phyloP scores from a whole-genome alignment of 2,329 filamentous ascomycete genomes.

The Dactylellina cionopaga region DNA sequence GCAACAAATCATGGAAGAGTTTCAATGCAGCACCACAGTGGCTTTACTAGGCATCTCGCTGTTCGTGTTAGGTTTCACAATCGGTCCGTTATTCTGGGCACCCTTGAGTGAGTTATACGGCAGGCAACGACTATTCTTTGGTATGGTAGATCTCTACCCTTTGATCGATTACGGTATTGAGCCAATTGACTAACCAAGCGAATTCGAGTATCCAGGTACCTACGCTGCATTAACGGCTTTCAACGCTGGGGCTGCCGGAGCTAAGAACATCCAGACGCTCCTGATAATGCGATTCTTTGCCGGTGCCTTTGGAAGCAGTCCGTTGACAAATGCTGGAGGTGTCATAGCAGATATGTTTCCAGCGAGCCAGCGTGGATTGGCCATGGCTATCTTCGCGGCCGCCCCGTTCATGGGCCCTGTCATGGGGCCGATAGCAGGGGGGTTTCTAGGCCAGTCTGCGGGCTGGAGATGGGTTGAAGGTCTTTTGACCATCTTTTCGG shows the following conservation, averaged over 20 bases:
- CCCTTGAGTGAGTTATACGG: slow-evolving; percentile 69
- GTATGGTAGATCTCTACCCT: not conserved
- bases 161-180: not conserved
- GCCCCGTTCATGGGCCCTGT: slow-evolving; percentile 75
- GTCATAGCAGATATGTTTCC: slow-evolving; percentile 72
- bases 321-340: slow-evolving; percentile 71
- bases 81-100: slow-evolving; percentile 64
- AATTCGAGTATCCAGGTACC: slow-evolving; percentile 59
- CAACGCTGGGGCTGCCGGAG: slow-evolving; percentile 69
- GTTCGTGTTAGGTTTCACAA: slow-evolving; percentile 64
- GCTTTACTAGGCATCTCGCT: slow-evolving; percentile 63
- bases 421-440: slow-evolving; percentile 73
- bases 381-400: slow-evolving; percentile 72
- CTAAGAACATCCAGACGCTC: slow-evolving; percentile 69
- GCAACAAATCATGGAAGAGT: slow-evolving; percentile 54
- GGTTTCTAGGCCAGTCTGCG: slow-evolving; percentile 73
- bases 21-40: slow-evolving; percentile 60
- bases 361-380: slow-evolving; percentile 67
- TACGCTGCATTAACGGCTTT: slow-evolving; percentile 71
- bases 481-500: slow-evolving; percentile 72
- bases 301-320: slow-evolving; percentile 71
- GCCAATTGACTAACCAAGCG: not conserved
- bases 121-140: slow-evolving; percentile 69
- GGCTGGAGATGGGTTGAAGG: slow-evolving; percentile 78
- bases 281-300: slow-evolving; percentile 75